Conservation (phyloP, 345 rosid species). For the Salix caprea region DNA sequence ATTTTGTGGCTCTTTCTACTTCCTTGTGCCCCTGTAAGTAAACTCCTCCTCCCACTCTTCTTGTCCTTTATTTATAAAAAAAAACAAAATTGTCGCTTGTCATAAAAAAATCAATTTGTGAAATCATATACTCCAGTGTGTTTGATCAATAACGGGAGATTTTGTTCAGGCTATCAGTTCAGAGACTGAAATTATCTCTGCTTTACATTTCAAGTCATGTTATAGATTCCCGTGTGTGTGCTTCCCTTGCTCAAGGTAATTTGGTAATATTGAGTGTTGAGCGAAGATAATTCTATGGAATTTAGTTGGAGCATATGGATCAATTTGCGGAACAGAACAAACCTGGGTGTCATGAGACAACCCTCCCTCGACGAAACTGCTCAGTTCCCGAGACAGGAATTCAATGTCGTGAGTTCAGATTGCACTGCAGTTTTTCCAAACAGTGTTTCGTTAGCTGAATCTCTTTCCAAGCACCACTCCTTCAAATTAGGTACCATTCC, state of each 20-base stretch:
- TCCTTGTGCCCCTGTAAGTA: conserved; percentile 77
- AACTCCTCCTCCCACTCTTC: not conserved
- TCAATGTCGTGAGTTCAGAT: not conserved
- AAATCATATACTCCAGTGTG: not conserved
- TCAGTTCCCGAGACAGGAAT: not conserved
- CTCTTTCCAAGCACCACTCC: not conserved
- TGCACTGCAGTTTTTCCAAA: not conserved
- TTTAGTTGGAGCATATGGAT: not conserved
- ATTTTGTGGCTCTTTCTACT: conserved; percentile 90
- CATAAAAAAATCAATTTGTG: not conserved
- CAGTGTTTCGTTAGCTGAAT: not conserved
- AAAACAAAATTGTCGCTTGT: not conserved
- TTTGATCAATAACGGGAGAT: conserved; percentile 55
- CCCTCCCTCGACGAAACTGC: not conserved
- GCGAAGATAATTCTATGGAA: not conserved
- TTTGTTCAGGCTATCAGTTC: conserved; percentile 87
- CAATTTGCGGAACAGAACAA: not conserved
- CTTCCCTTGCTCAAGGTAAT: not conserved
- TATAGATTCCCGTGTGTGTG: not conserved
- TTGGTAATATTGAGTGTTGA: not conserved
- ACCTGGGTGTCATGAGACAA: not conserved
- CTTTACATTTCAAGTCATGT: not conserved
- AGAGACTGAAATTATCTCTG: conserved; percentile 31
- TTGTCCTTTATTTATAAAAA: not conserved
- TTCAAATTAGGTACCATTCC: not conserved